Evolutionary conservation across 73 alveolate genomes (phyloP), one percentile per base, ranked within the genome.

Genomic region (Durusdinium trenchii): DNA sequence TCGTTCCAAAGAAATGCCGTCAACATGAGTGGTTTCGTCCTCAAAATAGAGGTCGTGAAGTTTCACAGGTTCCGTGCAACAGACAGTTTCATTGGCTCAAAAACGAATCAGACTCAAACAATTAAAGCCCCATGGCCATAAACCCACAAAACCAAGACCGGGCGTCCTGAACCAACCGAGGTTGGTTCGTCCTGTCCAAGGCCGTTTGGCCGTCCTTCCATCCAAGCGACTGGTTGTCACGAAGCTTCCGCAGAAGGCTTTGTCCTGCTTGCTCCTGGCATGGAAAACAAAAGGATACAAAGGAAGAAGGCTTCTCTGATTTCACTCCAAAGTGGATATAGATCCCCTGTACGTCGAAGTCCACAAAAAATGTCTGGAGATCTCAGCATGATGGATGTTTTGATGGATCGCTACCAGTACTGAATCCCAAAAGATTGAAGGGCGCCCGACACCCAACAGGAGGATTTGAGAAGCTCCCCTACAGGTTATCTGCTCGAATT

Each of bases 251-350:
- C 69, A 81, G 67, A 45, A 81, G 45, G 67, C 67, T 45, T 30
- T 81, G 91, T 9, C 91, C 47, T 1, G 71, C 91, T 47, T 81
- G 67, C 71, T 81, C 91, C 91, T 81, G 67, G 91, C 36, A 14
- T 23, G 36, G 36, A 20, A 18, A 61, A 0, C 16, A 18, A 9
- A 10, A n/a, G 20, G 28, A 43, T 45, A 16, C 38, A 40, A 18
- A 18, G 10, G 26, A 4, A 7, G 47, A 73, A n/a, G 14, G 9
- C 84, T n/a, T n/a, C n/a, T n/a, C n/a, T n/a, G n/a, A 73, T 38
- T 35, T 20, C n/a, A n/a, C 51, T 71, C 84, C 32, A 71, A 20
- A 6, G 32, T n/a, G 38, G 48, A 73, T n/a, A 32, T 40, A 35
- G 30, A 6, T 51, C 40, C 52, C 20, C n/a, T 23, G 30, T 60